phyloP scores from a whole-genome alignment of 2,329 filamentous ascomycete genomes.

The Anisogramma anomala region DNA sequence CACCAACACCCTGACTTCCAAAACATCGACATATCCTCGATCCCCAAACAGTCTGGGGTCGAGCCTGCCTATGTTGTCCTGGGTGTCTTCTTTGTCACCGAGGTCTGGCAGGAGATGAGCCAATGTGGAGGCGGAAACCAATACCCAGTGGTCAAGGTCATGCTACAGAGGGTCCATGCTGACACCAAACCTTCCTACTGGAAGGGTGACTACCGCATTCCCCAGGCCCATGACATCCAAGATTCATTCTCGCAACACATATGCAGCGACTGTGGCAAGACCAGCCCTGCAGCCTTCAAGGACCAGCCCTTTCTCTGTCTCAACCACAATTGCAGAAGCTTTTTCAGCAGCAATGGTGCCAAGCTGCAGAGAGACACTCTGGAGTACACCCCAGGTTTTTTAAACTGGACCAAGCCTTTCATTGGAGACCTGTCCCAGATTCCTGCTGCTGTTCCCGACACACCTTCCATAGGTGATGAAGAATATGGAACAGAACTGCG shows the following conservation, averaged over 20 bases:
- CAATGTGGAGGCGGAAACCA: slow-evolving; percentile 10
- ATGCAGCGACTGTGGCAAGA: not conserved
- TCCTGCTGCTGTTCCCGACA: slow-evolving; percentile 13
- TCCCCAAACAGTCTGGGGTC: slow-evolving; percentile 39
- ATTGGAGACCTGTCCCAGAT: slow-evolving; percentile 25
- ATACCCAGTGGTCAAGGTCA: slow-evolving; percentile 37
- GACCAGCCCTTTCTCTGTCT: slow-evolving; percentile 7
- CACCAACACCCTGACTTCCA: slow-evolving; percentile 30
- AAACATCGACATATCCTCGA: slow-evolving; percentile 12
- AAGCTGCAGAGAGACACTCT: slow-evolving; percentile 21
- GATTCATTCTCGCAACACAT: not conserved
- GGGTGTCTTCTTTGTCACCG: slow-evolving; percentile 55
- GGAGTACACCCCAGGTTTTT: slow-evolving; percentile 44
- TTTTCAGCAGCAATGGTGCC: not conserved
- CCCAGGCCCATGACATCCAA: not conserved
- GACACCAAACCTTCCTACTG: slow-evolving; percentile 44
- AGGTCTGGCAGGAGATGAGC: slow-evolving; percentile 55
- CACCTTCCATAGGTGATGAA: slow-evolving; percentile 21
- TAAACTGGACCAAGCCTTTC: slow-evolving; percentile 40
- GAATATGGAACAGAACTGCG: not conserved
- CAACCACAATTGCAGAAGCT: not conserved
- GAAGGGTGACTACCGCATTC: slow-evolving; percentile 17
- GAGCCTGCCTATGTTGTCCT: slow-evolving; percentile 48
- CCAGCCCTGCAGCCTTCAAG: not conserved
- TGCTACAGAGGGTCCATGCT: slow-evolving; percentile 53